Conservation (phyloP, 2,329 filamentous ascomycete species). For the Graphilbum sp. region DNA sequence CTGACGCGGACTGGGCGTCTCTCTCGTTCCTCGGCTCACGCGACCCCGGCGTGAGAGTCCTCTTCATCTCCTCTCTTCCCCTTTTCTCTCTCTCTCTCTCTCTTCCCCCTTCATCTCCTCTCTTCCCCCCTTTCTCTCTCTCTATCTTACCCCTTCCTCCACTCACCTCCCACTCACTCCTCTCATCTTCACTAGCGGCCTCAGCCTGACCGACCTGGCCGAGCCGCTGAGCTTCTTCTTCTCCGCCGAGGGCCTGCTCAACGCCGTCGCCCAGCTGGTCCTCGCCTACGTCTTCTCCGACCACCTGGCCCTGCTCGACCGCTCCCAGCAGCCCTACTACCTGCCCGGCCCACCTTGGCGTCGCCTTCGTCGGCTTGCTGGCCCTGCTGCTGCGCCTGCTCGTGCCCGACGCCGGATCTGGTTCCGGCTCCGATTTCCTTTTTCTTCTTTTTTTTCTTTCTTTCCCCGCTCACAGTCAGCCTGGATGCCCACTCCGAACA, state of each 20-base stretch:
- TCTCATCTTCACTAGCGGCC: background rate
- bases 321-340: conserved; percentile 40
- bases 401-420: conserved; percentile 24
- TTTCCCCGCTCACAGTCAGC: conserved; percentile 23
- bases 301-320: conserved; percentile 30
- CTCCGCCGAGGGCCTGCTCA: conserved; percentile 6
- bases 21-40: conserved; percentile 17
- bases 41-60: conserved; percentile 16
- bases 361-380: conserved; percentile 17
- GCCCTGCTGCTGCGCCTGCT: conserved; percentile 29
- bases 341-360: conserved; percentile 27
- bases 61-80: conserved; percentile 12
- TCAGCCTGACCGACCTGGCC: conserved; percentile 1
- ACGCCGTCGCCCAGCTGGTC: conserved; percentile 23
- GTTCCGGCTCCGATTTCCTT: conserved; percentile 35
- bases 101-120: too few relatives aligned
- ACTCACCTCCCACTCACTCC: too few relatives aligned
- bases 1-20: conserved; percentile 11
- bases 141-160: too few relatives aligned
- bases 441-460: conserved; percentile 31
- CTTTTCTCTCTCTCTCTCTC: background rate
- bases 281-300: conserved; percentile 27
- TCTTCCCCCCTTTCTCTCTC: too few relatives aligned
- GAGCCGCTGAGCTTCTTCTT: background rate
- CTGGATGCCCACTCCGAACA: conserved; percentile 40